Conservation (phyloP, 257 asterid species). For the Cynanchum wilfordii region DNA sequence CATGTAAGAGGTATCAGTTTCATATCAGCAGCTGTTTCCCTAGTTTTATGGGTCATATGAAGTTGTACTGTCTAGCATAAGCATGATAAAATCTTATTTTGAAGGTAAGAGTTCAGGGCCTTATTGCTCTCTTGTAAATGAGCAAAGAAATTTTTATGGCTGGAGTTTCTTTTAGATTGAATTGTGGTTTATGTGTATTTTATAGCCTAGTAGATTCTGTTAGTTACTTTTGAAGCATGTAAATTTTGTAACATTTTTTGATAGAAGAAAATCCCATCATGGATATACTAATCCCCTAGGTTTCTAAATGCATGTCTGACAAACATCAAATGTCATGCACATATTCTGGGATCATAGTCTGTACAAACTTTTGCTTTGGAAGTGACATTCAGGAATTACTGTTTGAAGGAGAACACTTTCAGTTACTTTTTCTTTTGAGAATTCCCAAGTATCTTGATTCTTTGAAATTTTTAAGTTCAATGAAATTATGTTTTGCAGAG, state of each 20-base stretch:
- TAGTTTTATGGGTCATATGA: background rate
- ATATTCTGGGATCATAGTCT: background rate
- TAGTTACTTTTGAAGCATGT: background rate
- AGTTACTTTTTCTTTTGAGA: constrained; percentile 3
- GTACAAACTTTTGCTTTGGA: background rate
- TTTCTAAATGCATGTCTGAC: background rate
- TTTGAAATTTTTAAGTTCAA: constrained; percentile 15
- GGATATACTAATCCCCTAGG: background rate
- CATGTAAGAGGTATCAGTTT: background rate
- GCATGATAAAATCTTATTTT: background rate
- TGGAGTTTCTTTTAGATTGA: background rate
- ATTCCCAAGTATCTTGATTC: background rate
- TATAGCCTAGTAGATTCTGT: background rate
- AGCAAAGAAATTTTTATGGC: background rate
- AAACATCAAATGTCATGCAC: background rate
- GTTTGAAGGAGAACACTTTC: background rate
- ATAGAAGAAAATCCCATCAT: background rate
- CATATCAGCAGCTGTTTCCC: background rate
- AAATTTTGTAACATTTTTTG: background rate
- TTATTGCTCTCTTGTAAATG: background rate
- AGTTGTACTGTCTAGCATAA: background rate
- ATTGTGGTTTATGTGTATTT: background rate
- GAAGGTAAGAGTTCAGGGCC: background rate
- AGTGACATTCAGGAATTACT: constrained; percentile 2
- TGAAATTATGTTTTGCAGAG: constrained; percentile 52